Base-by-base conservation (phyloP, 1,284 basidiomycete species). In the Malassezia equina region DNA sequence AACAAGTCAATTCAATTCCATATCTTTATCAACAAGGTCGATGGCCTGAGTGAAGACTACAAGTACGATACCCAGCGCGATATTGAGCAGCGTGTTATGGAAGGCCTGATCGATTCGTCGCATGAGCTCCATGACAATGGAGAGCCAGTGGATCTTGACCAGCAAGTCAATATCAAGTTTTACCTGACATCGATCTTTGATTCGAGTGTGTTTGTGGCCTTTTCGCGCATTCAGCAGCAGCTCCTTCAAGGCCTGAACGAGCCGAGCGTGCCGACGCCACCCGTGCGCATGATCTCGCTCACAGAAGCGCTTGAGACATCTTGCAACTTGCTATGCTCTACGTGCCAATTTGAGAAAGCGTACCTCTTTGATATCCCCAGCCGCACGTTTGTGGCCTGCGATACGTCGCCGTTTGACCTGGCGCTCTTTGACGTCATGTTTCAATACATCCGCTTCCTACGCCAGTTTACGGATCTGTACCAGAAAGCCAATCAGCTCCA, bases 21-120 rank as follows among this genome's bases (percentile, higher is more conserved):
- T 73, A 84, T 96, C 23, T 95, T 98, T 69, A 86, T 95, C 15
- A 93, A 98, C 78, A 98, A 98, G 77, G 85, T 89, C 15, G 93
- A 96, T 75, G 86, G 85, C 36, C 78, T 93, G 55, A 85, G 87
- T 52, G 89, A 91, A 64, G 93, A 95, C 66, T 91, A 94, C 73
- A 84, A 89, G 66, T 83, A 86, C 58, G 69, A 71, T 32, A 71
- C 67, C 4, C 63, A 69, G 9, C 56, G 61, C 21, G 67, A 70
- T 21, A 67, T 72, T 47, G 61, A 67, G 32, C 63, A 65, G 58
- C 63, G 70, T 40, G 66, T 72, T 17, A 53, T 61, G 25, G 69
- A 72, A 34, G 67, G 71, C 21, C 65, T 72, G 17, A 58, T 66
- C 11, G 68, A 72, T 46, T 51, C 62, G 12, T 53, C 52, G 33